Base-by-base conservation (phyloP, 2,329 filamentous ascomycete genomes). In the Aspergillus persii region DNA sequence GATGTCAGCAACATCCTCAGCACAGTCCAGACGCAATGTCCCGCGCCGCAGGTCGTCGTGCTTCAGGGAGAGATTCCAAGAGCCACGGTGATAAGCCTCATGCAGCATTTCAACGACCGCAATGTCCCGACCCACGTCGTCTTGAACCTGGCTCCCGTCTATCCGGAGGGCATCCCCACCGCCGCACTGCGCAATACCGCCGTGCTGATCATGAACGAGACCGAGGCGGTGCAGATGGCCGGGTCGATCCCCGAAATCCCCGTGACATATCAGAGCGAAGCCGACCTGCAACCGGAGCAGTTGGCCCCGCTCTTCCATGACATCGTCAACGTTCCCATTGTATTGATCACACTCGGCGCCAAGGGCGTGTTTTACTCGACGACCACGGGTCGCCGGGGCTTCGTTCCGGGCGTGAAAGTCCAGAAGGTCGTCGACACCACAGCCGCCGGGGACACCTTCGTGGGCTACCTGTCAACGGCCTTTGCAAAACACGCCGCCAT, bases 361-460 rank as follows among this genome's bases (percentile, higher is more conserved):
- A 85, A 89, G 60, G 92, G 92, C 12, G 89, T 88, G 68, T 81
- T 86, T 73, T 91, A 84, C 70, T 79, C 82, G 57, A 83, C 80
- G 18, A 76, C 72, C 30, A 77, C 72, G 15, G 76, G 77, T 26
- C 79, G 78, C 54, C 81, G 79, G 1, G 71, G 73, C 3, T 72
- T 71, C 9, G 68, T 73, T 36, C 77, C 80, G 4, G 91, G 90
- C 0, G 81, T 85, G 62, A 89, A 89, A 74, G 89, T 91, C 15
- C 77, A 73, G 3, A 77, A 84, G 58, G 94, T 97, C 1, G 86
- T 96, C 4, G 94, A 98, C 74, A 98, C 94, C 1, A 98, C 94
- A 4, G 94, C 90, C 2, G 94, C 94, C 4, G 94, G 94, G 0
- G 94, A 98, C 74, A 96, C 94, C 0, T 97, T 96, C 77, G 91